Conservation (phyloP, 352 stramenopile genomes). For the Globisporangium polare region DNA sequence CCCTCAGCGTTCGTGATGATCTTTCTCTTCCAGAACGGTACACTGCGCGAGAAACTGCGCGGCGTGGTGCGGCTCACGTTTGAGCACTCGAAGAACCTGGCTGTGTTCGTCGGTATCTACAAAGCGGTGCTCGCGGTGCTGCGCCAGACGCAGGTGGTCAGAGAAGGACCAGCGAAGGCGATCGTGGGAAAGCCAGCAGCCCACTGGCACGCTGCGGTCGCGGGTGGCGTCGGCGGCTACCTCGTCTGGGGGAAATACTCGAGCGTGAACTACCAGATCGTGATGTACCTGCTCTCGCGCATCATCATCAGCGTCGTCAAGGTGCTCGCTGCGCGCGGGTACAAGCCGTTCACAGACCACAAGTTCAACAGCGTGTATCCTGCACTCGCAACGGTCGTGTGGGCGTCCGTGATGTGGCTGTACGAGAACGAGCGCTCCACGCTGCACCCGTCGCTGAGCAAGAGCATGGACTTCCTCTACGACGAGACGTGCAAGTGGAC, state of each 20-base stretch:
- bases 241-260: conserved; percentile 85
- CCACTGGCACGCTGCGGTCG: conserved; percentile 78
- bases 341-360: conserved; percentile 58
- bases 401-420: conserved; percentile 83
- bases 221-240: conserved; percentile 73
- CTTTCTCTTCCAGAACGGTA: conserved; percentile 83
- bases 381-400: conserved; percentile 67
- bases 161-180: conserved; percentile 25
- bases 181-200: conserved; percentile 60
- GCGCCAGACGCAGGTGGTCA: conserved; percentile 43
- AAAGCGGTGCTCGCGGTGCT: conserved; percentile 70
- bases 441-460: conserved; percentile 77
- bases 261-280: conserved; percentile 87
- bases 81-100: conserved; percentile 87
- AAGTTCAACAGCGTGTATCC: conserved; percentile 79
- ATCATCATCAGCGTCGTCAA: conserved; percentile 67
- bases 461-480: conserved; percentile 90
- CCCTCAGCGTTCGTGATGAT: conserved; percentile 86
- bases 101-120: conserved; percentile 86
- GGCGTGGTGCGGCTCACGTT: conserved; percentile 75
- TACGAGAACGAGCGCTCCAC: conserved; percentile 81
- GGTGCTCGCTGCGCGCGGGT: conserved; percentile 54
- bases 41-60: conserved; percentile 70
- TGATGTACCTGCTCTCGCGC: conserved; percentile 86
- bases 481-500: conserved; percentile 79